A percentile compares a stretch with the other conserved stretches of the same genome.
phyloP scores from a whole-genome alignment of 176 grass and related monocot species.

The Oryza officinalis region DNA sequence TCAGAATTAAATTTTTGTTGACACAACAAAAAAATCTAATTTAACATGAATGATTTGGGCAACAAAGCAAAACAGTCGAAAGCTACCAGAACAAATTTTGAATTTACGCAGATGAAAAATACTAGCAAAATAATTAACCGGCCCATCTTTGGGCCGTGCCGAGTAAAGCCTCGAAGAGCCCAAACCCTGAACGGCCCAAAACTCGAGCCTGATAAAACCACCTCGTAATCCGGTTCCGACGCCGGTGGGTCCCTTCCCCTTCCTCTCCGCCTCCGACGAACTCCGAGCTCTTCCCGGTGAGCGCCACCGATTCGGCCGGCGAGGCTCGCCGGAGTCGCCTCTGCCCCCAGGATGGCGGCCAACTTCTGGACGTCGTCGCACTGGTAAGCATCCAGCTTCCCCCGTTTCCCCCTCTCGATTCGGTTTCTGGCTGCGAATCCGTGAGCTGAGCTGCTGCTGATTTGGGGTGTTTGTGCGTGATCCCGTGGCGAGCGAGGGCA shows the following conservation, averaged over 20 bases:
- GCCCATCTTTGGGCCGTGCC: not conserved
- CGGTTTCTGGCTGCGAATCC: not conserved
- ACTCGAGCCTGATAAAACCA: not conserved
- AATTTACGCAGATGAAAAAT: no score
- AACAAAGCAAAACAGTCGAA: no score
- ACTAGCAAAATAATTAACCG: not conserved
- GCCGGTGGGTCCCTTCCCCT: not conserved
- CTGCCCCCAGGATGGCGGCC: slow-evolving; percentile 44
- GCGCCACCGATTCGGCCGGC: not conserved
- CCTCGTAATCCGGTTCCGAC: not conserved
- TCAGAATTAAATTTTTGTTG: no score
- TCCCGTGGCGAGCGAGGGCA: slow-evolving; percentile 18
- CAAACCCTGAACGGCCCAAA: not conserved
- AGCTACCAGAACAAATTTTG: no score
- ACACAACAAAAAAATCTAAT: no score
- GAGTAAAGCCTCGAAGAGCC: not conserved
- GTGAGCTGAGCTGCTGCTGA: slow-evolving; percentile 19
- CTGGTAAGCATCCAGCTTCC: slow-evolving; percentile 34
- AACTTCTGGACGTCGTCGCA: slow-evolving; percentile 84
- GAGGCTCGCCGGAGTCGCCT: slow-evolving; percentile 21
- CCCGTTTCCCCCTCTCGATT: not conserved
- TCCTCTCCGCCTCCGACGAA: not conserved
- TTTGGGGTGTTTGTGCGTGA: not conserved
- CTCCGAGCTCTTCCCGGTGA: not conserved
- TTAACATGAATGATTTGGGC: no score